Percentiles rank a stretch among this genome's conserved stretches.
Evolutionary conservation across 2,329 filamentous ascomycete genomes (phyloP).

Genomic region (Neonectria hederae): DNA sequence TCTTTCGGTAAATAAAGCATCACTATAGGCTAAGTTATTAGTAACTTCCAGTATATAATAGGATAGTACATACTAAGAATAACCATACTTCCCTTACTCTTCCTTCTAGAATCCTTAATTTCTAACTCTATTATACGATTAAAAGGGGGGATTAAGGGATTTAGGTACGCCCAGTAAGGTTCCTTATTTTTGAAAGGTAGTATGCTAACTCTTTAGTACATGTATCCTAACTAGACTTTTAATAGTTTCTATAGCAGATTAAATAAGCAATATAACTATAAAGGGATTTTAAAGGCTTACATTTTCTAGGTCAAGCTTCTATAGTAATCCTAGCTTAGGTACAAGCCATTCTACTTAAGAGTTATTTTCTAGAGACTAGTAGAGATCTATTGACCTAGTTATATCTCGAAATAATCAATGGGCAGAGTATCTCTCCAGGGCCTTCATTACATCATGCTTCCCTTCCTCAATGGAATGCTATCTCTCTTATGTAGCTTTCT

Average conservation of each 20-base stretch:
- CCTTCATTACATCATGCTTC: background rate
- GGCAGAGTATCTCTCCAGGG: background rate
- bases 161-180: slow-evolving; percentile 14
- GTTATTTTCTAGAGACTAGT: slow-evolving; percentile 19
- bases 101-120: background rate
- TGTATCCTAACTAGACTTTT: slow-evolving; percentile 18
- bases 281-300: background rate
- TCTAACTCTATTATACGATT: slow-evolving; percentile 4
- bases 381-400: slow-evolving; percentile 10
- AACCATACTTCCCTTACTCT: background rate
- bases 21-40: background rate
- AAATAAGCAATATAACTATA: background rate
- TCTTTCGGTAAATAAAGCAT: background rate
- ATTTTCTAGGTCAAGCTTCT: slow-evolving; percentile 8
- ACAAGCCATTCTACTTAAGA: slow-evolving; percentile 8
- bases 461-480: background rate
- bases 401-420: slow-evolving; percentile 13
- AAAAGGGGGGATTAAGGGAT: background rate
- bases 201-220: slow-evolving; percentile 3
- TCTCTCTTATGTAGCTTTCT: background rate
- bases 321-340: background rate
- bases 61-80: background rate
- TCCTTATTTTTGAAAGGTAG: background rate
- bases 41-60: background rate
- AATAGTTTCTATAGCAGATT: slow-evolving; percentile 5